Percentiles rank a stretch among this genome's conserved stretches.
Evolutionary conservation across 768 basidiomycete genomes (phyloP).

Genomic region (Rhodotorula graminis): DNA sequence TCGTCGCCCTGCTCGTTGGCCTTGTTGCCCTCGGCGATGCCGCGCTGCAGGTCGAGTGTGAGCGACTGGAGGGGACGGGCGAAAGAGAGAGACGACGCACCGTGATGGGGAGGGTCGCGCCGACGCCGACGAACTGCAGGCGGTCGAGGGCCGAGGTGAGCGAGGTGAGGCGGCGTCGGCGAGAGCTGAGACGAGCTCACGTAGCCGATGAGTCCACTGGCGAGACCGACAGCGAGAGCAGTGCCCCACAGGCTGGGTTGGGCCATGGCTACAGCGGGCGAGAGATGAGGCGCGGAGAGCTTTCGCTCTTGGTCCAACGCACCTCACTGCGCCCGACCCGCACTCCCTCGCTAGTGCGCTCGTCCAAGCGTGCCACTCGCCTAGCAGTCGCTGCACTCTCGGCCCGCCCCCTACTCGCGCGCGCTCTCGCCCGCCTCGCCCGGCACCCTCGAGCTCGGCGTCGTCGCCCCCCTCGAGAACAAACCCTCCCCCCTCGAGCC

Average conservation of each 20-base stretch:
- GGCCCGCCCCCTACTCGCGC: not conserved
- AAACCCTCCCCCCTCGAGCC: not conserved
- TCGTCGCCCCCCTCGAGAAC: too few relatives aligned
- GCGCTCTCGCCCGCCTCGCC: not conserved
- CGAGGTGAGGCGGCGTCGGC: not conserved
- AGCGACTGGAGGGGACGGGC: not conserved
- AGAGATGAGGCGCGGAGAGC: not conserved
- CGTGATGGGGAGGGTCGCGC: slow-evolving; percentile 22
- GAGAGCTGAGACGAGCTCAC: not conserved
- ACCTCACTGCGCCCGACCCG: too few relatives aligned
- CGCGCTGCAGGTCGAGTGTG: not conserved
- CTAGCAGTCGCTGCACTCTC: not conserved
- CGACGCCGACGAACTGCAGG: slow-evolving; percentile 20
- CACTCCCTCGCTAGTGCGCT: not conserved
- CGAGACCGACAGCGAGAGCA: slow-evolving; percentile 13
- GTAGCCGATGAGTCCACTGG: slow-evolving; percentile 31
- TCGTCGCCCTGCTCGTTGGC: slow-evolving; percentile 16
- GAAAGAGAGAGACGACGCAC: not conserved
- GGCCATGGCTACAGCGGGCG: not conserved
- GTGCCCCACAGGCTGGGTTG: slow-evolving; percentile 26
- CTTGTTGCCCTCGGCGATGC: slow-evolving; percentile 8
- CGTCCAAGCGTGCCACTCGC: too few relatives aligned
- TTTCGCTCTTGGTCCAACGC: not conserved
- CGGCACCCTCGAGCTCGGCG: slow-evolving; percentile 1
- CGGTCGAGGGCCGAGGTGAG: too few relatives aligned